Conservation (phyloP, 2,329 filamentous ascomycete species). For the Fusarium pseudocircinatum region DNA sequence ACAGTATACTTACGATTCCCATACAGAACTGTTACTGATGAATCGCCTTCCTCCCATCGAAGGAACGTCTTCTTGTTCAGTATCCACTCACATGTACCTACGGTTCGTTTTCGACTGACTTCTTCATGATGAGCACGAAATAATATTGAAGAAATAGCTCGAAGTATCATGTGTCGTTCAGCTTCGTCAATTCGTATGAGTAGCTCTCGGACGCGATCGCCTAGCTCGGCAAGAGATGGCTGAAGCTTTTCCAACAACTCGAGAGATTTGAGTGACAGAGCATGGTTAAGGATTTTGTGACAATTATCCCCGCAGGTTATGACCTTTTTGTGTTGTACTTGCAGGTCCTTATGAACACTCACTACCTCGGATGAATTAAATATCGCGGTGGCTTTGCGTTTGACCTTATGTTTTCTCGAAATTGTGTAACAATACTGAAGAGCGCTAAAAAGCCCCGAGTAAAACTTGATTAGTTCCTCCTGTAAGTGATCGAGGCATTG, state of each 20-base stretch:
- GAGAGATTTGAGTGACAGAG: fast-evolving
- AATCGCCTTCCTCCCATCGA: fast-evolving
- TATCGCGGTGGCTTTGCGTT: fast-evolving
- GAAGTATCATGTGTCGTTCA: fast-evolving
- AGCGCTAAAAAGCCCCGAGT: fast-evolving
- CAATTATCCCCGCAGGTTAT: fast-evolving
- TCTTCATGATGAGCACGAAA: fast-evolving
- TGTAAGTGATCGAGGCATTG: fast-evolving
- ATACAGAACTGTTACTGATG: fast-evolving
- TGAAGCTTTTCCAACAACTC: fast-evolving
- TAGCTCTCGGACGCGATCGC: fast-evolving
- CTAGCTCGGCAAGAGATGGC: fast-evolving
- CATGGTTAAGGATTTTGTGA: fast-evolving
- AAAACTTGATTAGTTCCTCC: fast-evolving
- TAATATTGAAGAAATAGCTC: fast-evolving
- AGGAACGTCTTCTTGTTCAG: fast-evolving
- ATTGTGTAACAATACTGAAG: fast-evolving
- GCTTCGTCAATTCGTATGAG: fast-evolving
- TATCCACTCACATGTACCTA: fast-evolving
- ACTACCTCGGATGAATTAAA: fast-evolving
- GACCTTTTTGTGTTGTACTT: fast-evolving
- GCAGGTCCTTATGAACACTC: fast-evolving
- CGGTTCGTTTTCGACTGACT: fast-evolving
- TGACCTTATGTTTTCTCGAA: neutral
- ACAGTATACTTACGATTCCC: fast-evolving